Conservation (phyloP, 2,329 filamentous ascomycete genomes). For the Xylariaceae sp. region DNA sequence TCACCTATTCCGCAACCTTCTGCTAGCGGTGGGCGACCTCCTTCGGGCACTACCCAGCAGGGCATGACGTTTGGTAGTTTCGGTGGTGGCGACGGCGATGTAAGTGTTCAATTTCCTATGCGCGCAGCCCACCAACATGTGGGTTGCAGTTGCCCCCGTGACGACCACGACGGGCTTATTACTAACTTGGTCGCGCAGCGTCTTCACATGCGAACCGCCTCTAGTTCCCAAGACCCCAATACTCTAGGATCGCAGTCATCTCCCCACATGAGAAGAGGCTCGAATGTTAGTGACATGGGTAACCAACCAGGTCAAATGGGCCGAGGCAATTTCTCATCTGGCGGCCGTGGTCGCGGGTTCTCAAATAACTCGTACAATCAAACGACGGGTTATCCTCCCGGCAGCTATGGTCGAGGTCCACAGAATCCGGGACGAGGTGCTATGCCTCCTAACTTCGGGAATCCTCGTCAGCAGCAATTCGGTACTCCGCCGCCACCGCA, state of each 20-base stretch:
- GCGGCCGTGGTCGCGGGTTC: slow-evolving; percentile 52
- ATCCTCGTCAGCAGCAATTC: slow-evolving; percentile 43
- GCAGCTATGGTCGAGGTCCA: slow-evolving; percentile 42
- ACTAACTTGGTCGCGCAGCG: slow-evolving; percentile 48
- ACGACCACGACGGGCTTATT: slow-evolving; percentile 19
- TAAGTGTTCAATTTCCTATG: slow-evolving; percentile 52
- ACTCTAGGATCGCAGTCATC: slow-evolving; percentile 66
- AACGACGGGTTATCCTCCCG: slow-evolving; percentile 49
- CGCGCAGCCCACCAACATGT: slow-evolving; percentile 4
- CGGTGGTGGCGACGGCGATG: slow-evolving; percentile 75
- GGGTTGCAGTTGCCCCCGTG: background rate
- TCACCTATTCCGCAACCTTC: slow-evolving; percentile 90
- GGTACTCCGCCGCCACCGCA: slow-evolving; percentile 49
- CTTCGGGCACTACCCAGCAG: slow-evolving; percentile 68
- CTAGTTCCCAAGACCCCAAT: slow-evolving; percentile 63
- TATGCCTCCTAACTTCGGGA: slow-evolving; percentile 49
- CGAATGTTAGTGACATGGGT: slow-evolving; percentile 74
- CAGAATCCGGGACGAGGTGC: slow-evolving; percentile 54
- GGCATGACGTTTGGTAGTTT: slow-evolving; percentile 84
- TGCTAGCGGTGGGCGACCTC: slow-evolving; percentile 82
- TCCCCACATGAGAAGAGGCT: slow-evolving; percentile 80
- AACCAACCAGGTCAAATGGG: slow-evolving; percentile 61
- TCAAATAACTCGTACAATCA: slow-evolving; percentile 54
- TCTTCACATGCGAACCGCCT: slow-evolving; percentile 67
- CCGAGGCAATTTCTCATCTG: slow-evolving; percentile 57